Percentiles rank a stretch among this genome's conserved stretches.
Conservation (phyloP, 768 basidiomycete species). For the Psilocybe azurescens region DNA sequence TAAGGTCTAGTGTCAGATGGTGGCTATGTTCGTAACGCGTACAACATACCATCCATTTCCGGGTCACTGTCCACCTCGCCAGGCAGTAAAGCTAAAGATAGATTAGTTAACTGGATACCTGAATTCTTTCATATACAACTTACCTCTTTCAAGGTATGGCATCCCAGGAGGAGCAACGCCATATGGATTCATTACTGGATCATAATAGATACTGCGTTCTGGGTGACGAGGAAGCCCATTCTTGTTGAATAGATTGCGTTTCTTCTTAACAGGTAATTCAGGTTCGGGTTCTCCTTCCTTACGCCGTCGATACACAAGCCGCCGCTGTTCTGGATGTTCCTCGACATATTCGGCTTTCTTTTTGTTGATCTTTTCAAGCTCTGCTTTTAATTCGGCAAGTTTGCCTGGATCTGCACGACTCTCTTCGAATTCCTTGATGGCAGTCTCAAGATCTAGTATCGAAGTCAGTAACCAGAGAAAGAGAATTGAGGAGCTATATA, state of each 20-base stretch:
- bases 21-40: not conserved
- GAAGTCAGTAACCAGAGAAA: slow-evolving; percentile 2
- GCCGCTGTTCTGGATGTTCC: slow-evolving; percentile 92
- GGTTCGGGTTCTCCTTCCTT: slow-evolving; percentile 49
- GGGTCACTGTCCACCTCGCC: slow-evolving; percentile 71
- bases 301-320: slow-evolving; percentile 75
- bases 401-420: slow-evolving; percentile 60
- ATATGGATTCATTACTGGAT: slow-evolving; percentile 91
- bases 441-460: slow-evolving; percentile 75
- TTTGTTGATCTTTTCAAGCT: slow-evolving; percentile 79
- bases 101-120: slow-evolving; percentile 5
- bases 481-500: slow-evolving; percentile 30
- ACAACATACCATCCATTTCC: slow-evolving; percentile 49
- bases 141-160: slow-evolving; percentile 92
- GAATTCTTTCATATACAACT: slow-evolving; percentile 29
- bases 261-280: slow-evolving; percentile 49
- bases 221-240: slow-evolving; percentile 88
- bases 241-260: slow-evolving; percentile 78
- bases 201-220: slow-evolving; percentile 92
- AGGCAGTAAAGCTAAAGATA: slow-evolving; percentile 54
- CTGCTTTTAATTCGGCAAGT: slow-evolving; percentile 72
- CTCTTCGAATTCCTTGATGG: slow-evolving; percentile 71
- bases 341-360: slow-evolving; percentile 92
- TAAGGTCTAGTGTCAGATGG: slow-evolving; percentile 1
- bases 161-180: slow-evolving; percentile 95